Conservation (phyloP, 2,329 filamentous ascomycete species). For the Arthrobotrys entomopaga region DNA sequence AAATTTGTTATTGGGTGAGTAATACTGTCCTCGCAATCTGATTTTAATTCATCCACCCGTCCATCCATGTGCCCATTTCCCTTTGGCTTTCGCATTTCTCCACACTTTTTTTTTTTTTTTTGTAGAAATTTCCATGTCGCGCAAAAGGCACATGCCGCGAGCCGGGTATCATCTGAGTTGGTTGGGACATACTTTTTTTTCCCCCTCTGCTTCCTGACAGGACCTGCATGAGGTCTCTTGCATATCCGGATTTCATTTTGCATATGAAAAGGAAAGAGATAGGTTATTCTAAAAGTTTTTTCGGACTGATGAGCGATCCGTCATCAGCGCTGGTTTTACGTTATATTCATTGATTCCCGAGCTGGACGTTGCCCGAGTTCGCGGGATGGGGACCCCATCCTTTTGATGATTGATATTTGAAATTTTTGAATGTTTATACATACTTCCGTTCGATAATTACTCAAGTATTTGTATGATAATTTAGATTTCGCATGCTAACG, state of each 20-base stretch:
- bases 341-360: background rate
- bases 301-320: background rate
- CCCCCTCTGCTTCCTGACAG: conserved; percentile 26
- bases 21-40: conserved; percentile 18
- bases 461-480: too few species aligned
- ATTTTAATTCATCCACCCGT: background rate
- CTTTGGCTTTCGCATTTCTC: conserved; percentile 22
- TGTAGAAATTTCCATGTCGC: background rate
- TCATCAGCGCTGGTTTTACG: background rate
- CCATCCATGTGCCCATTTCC: conserved; percentile 25
- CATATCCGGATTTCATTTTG: conserved; percentile 35
- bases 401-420: too few species aligned
- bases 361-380: background rate
- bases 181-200: background rate
- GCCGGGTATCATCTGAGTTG: conserved; percentile 21
- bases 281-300: conserved; percentile 11
- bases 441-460: too few species aligned
- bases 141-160: conserved; percentile 2
- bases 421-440: too few species aligned
- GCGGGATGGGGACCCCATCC: background rate
- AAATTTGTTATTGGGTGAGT: conserved; percentile 7
- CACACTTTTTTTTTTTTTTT: background rate
- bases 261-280: background rate
- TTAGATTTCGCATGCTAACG: background rate
- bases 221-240: conserved; percentile 40